Conservation (phyloP, 805 yeast species). For the Starmerella cellae region DNA sequence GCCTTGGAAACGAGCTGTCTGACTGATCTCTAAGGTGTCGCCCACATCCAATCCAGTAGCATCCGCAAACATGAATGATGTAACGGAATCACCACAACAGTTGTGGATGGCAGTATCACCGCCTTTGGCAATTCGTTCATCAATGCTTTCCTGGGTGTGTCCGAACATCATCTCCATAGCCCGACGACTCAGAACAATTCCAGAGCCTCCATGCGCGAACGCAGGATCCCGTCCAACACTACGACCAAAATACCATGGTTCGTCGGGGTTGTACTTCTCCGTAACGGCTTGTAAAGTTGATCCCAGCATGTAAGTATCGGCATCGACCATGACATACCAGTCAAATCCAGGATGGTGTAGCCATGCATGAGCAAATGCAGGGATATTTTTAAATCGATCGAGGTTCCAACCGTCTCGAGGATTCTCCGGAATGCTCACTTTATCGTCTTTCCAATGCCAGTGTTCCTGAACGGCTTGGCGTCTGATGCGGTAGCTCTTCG, state of each 20-base stretch:
- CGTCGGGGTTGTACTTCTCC: conserved; percentile 20
- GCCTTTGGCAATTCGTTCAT: conserved; percentile 13
- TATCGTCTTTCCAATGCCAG: conserved; percentile 17
- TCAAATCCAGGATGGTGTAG: conserved; percentile 19
- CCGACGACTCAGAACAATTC: conserved; percentile 26
- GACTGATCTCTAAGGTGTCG: conserved; percentile 14
- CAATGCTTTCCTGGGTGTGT: conserved; percentile 6
- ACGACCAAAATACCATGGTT: conserved; percentile 26
- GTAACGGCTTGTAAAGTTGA: conserved; percentile 23
- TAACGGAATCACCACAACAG: conserved; percentile 30
- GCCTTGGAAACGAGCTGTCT: conserved; percentile 25
- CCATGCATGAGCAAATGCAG: conserved; percentile 30
- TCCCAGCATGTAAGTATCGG: conserved; percentile 26
- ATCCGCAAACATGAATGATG: conserved; percentile 22
- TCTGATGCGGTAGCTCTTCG: conserved; percentile 23
- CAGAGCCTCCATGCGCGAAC: conserved; percentile 33
- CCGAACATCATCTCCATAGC: conserved; percentile 24
- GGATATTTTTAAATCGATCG: conserved; percentile 30
- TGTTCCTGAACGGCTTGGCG: conserved; percentile 20
- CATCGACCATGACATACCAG: conserved; percentile 31
- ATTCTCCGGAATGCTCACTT: conserved; percentile 5
- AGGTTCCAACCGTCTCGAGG: conserved; percentile 27
- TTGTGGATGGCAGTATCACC: conserved; percentile 16
- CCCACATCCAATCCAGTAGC: conserved; percentile 11
- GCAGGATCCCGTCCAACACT: conserved; percentile 14